These are phyloP conservation scores for Tetrahymena elliotti DNA, from an alignment of 73 alveolate species.

Conservation along the genomic window DNA sequence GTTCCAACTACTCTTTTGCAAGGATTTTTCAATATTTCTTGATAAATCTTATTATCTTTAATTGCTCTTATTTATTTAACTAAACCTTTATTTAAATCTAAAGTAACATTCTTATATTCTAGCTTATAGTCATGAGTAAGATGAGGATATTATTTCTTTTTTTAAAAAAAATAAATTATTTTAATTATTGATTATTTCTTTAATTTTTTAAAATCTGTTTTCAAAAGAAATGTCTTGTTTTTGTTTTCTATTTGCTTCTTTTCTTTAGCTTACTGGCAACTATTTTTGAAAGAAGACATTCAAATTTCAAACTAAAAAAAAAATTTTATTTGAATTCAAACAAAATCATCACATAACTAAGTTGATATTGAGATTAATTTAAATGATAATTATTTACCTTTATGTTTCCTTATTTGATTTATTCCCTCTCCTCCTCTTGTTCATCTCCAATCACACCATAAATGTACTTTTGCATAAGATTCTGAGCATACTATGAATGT, in stretches of 20 bases:
- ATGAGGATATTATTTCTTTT: background rate
- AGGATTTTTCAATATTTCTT: background rate
- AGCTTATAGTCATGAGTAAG: background rate
- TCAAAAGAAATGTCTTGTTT: no score
- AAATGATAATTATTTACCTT: background rate
- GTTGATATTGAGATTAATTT: background rate
- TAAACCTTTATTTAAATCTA: background rate
- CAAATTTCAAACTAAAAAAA: no score
- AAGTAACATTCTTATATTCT: background rate
- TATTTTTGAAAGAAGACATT: no score
- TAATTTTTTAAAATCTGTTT: background rate
- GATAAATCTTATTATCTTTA: background rate
- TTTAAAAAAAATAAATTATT: background rate
- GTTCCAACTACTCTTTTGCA: background rate
- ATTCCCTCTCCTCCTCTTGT: background rate
- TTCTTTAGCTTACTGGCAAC: no score
- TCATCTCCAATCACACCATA: background rate
- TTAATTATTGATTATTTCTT: background rate
- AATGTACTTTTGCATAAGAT: background rate
- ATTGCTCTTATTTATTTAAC: background rate
- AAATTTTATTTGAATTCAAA: background rate
- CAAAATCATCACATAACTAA: background rate
- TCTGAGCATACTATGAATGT: background rate
- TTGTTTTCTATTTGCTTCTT: no score
- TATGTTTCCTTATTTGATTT: background rate